These are phyloP conservation scores for Waltiozyma solani DNA, from an alignment of 1,139 yeast species.

Conservation along the genomic window DNA sequence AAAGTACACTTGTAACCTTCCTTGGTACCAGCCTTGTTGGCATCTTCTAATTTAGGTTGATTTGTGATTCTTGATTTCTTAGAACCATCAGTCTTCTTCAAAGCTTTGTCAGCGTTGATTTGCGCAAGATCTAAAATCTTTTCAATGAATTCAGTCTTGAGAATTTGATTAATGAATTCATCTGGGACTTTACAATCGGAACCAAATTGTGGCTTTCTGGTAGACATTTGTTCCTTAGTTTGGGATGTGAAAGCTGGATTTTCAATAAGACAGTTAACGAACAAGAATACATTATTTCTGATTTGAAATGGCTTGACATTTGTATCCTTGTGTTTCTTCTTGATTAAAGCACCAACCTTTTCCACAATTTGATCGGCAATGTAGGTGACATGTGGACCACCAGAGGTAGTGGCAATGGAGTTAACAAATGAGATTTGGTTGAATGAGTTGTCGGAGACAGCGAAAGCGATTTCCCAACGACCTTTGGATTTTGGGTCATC, in stretches of 20 bases:
- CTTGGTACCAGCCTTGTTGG: constrained; percentile 91
- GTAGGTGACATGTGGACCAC: constrained; percentile 92
- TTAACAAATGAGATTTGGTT: constrained; percentile 96
- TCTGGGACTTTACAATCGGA: constrained; percentile 72
- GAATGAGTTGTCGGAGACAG: constrained; percentile 83
- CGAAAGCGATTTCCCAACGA: constrained; percentile 95
- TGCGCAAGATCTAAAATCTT: constrained; percentile 76
- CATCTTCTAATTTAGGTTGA: constrained; percentile 87
- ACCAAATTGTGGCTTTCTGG: constrained; percentile 83
- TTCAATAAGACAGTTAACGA: constrained; percentile 86
- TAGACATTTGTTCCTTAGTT: constrained; percentile 92
- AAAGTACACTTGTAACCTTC: constrained; percentile 90
- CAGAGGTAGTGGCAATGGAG: constrained; percentile 94
- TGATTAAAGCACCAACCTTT: constrained; percentile 63
- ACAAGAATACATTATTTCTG: constrained; percentile 80
- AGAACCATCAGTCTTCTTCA: constrained; percentile 87
- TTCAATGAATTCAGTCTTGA: constrained; percentile 76
- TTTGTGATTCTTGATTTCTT: constrained; percentile 81
- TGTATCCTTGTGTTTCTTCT: constrained; percentile 67
- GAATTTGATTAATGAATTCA: constrained; percentile 58
- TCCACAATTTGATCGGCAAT: constrained; percentile 77
- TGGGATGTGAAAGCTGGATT: constrained; percentile 98
- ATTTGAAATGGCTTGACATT: constrained; percentile 84
- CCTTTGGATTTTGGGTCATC: constrained; percentile 47
- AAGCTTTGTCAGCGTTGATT: constrained; percentile 79